These are phyloP conservation scores for Penicillium chermesinum DNA, from an alignment of 495 filamentous ascomycete species.

Conservation along the genomic window DNA sequence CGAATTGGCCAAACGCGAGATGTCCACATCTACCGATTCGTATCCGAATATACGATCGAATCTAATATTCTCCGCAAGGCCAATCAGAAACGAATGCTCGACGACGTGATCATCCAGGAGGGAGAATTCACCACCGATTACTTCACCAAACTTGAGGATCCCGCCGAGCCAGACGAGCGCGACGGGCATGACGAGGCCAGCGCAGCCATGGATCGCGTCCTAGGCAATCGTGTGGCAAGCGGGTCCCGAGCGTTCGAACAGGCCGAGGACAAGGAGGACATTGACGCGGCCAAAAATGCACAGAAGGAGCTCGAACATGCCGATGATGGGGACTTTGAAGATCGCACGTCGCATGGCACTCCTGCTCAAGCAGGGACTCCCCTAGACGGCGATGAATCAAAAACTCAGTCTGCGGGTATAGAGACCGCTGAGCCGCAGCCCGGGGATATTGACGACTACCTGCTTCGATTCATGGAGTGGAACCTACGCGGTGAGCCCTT, in stretches of 20 bases:
- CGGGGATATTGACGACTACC: slow-evolving; percentile 76
- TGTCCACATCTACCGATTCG: slow-evolving; percentile 96
- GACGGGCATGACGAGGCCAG: slow-evolving; percentile 60
- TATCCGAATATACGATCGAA: slow-evolving; percentile 97
- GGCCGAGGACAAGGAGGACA: slow-evolving; percentile 91
- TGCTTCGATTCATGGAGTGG: slow-evolving; percentile 71
- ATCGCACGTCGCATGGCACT: slow-evolving; percentile 51
- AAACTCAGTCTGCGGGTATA: neutral
- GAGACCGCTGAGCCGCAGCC: slow-evolving; percentile 4
- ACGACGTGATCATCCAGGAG: slow-evolving; percentile 97
- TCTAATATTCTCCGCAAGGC: slow-evolving; percentile 96
- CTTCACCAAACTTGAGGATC: slow-evolving; percentile 73
- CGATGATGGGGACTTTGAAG: slow-evolving; percentile 89
- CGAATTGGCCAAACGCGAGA: slow-evolving; percentile 97
- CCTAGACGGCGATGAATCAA: slow-evolving; percentile 1
- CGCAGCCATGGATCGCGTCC: slow-evolving; percentile 80
- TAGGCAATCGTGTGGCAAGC: slow-evolving; percentile 53
- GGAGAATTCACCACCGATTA: slow-evolving; percentile 98
- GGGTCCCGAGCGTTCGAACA: slow-evolving; percentile 67
- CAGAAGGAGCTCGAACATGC: slow-evolving; percentile 82
- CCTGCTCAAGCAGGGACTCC: slow-evolving; percentile 31
- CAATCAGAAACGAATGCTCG: slow-evolving; percentile 94
- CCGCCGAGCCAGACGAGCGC: slow-evolving; percentile 60
- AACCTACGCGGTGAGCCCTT: slow-evolving; percentile 74
- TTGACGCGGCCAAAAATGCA: slow-evolving; percentile 75